These are phyloP conservation scores for Raphanus sativus DNA, from an alignment of 345 rosid genomes.

Conservation along the genomic window DNA sequence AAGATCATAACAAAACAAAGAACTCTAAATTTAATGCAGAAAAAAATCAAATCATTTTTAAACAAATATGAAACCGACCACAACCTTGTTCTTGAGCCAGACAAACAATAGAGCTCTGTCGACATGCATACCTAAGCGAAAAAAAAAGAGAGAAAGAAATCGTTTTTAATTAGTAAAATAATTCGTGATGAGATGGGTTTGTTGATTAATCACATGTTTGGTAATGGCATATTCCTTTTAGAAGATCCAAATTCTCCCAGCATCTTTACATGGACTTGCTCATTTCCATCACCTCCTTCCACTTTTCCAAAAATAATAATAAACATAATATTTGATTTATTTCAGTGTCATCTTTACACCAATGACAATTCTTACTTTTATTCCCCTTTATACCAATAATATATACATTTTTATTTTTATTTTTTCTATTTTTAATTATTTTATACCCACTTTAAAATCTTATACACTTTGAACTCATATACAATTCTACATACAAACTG, in stretches of 20 bases:
- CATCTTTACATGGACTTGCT: slow-evolving; percentile 35
- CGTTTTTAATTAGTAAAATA: slow-evolving; percentile 1
- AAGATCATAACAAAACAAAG: neutral
- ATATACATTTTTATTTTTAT: neutral
- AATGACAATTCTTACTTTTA: slow-evolving; percentile 27
- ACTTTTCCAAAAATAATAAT: slow-evolving; percentile 17
- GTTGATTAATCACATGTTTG: slow-evolving; percentile 34
- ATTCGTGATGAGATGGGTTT: slow-evolving; percentile 15
- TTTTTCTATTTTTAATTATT: neutral
- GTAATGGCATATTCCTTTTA: slow-evolving; percentile 42
- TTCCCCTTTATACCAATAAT: slow-evolving; percentile 30
- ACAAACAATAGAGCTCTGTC: slow-evolving; percentile 23
- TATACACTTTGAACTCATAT: neutral
- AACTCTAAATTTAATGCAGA: neutral
- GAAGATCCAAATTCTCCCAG: slow-evolving; percentile 42
- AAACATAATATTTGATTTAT: slow-evolving; percentile 18
- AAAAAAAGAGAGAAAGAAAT: neutral
- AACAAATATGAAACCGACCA: slow-evolving; percentile 16
- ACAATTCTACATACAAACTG: neutral
- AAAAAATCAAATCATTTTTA: neutral
- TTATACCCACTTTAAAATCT: neutral
- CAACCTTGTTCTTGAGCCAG: slow-evolving; percentile 7
- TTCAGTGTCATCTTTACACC: slow-evolving; percentile 41
- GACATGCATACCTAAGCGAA: neutral
- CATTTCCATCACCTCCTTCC: slow-evolving; percentile 37